Conservation (phyloP, 1,284 basidiomycete genomes). For the Sanghuangporus sanghuang region DNA sequence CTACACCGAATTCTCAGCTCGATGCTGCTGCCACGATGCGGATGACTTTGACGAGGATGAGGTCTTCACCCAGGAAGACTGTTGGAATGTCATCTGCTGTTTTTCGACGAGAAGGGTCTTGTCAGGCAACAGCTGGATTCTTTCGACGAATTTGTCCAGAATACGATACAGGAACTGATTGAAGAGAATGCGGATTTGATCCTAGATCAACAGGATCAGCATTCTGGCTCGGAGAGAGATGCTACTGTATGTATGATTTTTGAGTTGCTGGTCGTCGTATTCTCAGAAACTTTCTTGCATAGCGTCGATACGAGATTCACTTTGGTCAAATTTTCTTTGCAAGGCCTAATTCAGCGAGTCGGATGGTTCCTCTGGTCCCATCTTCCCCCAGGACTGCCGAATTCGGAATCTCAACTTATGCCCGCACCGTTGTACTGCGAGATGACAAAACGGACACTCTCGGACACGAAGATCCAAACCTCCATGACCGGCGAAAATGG, state of each 20-base stretch:
- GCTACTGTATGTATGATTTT: slow-evolving; percentile 36
- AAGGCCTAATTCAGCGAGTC: slow-evolving; percentile 90
- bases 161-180: slow-evolving; percentile 99
- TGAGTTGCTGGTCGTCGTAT: neutral
- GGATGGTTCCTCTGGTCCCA: slow-evolving; percentile 88
- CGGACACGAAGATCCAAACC: slow-evolving; percentile 77
- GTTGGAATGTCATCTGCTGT: slow-evolving; percentile 94
- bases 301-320: slow-evolving; percentile 93
- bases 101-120: slow-evolving; percentile 96
- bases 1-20: slow-evolving; percentile 22
- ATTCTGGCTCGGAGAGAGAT: slow-evolving; percentile 81
- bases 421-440: slow-evolving; percentile 96
- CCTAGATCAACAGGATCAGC: slow-evolving; percentile 94
- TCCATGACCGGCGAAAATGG: slow-evolving; percentile 78
- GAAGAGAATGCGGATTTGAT: slow-evolving; percentile 94
- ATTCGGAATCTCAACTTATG: slow-evolving; percentile 93
- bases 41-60: slow-evolving; percentile 54
- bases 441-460: slow-evolving; percentile 85
- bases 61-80: slow-evolving; percentile 89
- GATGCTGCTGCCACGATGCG: slow-evolving; percentile 54
- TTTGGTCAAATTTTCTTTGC: slow-evolving; percentile 98
- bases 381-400: slow-evolving; percentile 98
- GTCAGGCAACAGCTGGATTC: slow-evolving; percentile 98
- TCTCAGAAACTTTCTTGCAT: slow-evolving; percentile 29
- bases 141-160: slow-evolving; percentile 99